Evolutionary conservation across 306 rosid species (phyloP), one percentile per base, ranked within the genome.

Genomic region (Inga oerstediana): DNA sequence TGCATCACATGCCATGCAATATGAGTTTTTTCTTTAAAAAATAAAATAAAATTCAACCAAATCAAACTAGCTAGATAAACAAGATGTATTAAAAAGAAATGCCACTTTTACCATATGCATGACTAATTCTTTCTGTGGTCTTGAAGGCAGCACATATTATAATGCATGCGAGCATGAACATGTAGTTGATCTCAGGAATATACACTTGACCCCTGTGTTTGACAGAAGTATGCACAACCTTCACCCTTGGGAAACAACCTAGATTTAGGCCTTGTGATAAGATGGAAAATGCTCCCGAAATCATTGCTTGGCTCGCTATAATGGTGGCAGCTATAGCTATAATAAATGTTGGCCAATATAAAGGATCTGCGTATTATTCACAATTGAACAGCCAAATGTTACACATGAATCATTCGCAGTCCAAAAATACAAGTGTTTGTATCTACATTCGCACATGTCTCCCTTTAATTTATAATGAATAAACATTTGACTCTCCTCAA

Each of bases 291-390:
- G 98, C 88, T 79, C 98, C 98, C 1, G 98, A 85, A 71, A 94
- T 92, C 98, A 94, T 94, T 62, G 98, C 97, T 61, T 94, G 97
- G 75, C 97, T 93, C 7, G 97, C 97, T 52, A 94, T 93, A 37
- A 94, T 91, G 15, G 98, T 76, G 44, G 98, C 97, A 9, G 76
- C 96, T 75, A 93, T 89, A 0, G 98, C 98, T 24, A 91, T 84
- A 44, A 94, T 91, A 74, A 94, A 94, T 30, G 91, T 91, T 68
- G 98, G 98, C 98, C 98, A 94, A 74, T 94, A 94, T 30, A 93
- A 22, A 10, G 91, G 83, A 30, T 30, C 97, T 94, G 89, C 81
- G 85, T 24, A 15, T 59, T 56, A 59, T 56, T 68, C 24, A 35
- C 56, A 16, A 69, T 61, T 52, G 4, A 19, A 22, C 4, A 2